phyloP scores from a whole-genome alignment of 2,329 filamentous ascomycete genomes.

The Gremmenia infestans region DNA sequence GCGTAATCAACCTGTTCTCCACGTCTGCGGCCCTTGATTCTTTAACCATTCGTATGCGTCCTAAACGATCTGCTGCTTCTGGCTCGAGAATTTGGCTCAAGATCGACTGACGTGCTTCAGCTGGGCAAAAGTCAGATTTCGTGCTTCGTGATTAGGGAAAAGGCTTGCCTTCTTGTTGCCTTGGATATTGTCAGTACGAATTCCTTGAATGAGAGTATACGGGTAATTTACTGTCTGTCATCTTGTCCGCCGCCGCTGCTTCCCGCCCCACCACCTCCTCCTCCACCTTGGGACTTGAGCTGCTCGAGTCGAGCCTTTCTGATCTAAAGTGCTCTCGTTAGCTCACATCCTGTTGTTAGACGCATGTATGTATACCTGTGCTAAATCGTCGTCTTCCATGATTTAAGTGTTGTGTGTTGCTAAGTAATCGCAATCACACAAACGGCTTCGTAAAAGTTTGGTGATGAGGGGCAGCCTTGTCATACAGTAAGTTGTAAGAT shows the following conservation, averaged over 20 bases:
- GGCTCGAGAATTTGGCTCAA: constrained; percentile 92
- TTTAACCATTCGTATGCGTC: constrained; percentile 93
- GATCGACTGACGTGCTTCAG: constrained; percentile 70
- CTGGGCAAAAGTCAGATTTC: constrained; percentile 29
- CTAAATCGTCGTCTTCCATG: constrained; percentile 33
- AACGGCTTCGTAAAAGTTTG: background rate
- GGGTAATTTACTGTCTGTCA: constrained; percentile 53
- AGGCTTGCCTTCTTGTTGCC: constrained; percentile 4
- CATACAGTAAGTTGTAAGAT: background rate
- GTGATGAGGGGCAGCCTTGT: background rate
- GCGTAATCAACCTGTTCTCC: constrained; percentile 87
- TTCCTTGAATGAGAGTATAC: too few relatives aligned
- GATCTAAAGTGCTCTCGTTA: constrained; percentile 52
- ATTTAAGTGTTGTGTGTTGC: background rate
- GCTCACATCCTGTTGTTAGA: background rate
- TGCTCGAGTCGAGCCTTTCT: constrained; percentile 88
- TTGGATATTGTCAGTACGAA: background rate
- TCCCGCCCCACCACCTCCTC: constrained; percentile 42
- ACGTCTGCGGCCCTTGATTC: constrained; percentile 84
- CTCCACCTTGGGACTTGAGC: constrained; percentile 69
- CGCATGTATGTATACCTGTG: constrained; percentile 20
- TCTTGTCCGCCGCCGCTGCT: constrained; percentile 48
- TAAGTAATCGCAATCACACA: background rate
- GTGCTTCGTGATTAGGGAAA: constrained; percentile 1
- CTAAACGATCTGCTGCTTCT: constrained; percentile 86